These are phyloP conservation scores for Fusarium pseudograminearum DNA, from an alignment of 2,329 filamentous ascomycete species.

Conservation along the genomic window DNA sequence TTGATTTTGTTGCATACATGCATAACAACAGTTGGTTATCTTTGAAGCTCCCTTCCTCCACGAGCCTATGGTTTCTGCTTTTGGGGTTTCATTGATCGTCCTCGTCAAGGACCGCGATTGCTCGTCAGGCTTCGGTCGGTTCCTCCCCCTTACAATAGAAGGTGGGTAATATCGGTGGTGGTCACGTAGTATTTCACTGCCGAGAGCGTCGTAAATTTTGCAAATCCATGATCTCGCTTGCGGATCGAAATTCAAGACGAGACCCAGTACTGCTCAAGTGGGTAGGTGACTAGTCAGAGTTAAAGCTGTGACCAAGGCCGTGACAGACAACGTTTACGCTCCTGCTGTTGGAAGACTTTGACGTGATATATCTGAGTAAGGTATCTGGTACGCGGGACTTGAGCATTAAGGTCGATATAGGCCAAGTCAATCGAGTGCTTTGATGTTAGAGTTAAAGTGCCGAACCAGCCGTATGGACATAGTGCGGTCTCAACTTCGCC, in stretches of 20 bases:
- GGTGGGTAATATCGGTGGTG: not conserved
- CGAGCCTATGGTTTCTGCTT: not conserved
- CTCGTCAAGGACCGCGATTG: not conserved
- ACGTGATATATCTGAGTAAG: not conserved
- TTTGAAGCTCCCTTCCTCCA: not conserved
- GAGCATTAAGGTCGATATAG: slow-evolving; percentile 6
- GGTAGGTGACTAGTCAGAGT: not conserved
- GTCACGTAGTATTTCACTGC: slow-evolving; percentile 16
- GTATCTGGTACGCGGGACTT: not conserved
- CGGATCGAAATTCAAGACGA: slow-evolving; percentile 25
- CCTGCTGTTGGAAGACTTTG: not conserved
- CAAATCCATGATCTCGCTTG: slow-evolving; percentile 33
- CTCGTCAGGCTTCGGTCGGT: slow-evolving; percentile 1
- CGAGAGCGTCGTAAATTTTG: slow-evolving; percentile 1
- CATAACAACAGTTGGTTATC: not conserved
- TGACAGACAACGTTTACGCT: not conserved
- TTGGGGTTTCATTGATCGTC: slow-evolving; percentile 3
- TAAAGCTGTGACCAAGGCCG: not conserved
- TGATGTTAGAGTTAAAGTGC: slow-evolving; percentile 6
- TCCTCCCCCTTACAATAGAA: slow-evolving; percentile 11
- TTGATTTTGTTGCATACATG: not conserved
- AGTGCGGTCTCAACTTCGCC: not conserved
- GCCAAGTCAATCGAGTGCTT: slow-evolving; percentile 5
- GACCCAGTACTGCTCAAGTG: not conserved
- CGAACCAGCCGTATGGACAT: not conserved